Base-by-base conservation (phyloP, 805 yeast genomes). In the Saturnispora silvae region DNA sequence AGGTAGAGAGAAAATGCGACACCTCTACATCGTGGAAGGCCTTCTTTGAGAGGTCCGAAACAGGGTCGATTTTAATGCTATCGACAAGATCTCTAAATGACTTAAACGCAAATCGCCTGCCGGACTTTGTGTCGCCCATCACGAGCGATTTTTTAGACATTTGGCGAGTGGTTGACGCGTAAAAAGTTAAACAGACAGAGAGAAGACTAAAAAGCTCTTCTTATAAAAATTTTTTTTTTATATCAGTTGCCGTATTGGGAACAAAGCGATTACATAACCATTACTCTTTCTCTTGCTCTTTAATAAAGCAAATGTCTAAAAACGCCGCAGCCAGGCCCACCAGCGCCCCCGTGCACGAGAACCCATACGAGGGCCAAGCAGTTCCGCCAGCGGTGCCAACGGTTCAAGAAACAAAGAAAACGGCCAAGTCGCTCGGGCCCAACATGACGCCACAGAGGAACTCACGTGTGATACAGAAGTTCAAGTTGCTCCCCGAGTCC, bases 31-130 rank as follows among this genome's bases (percentile, higher is more conserved):
- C 73, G 50, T 81, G 81, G 49, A 74, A 78, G 1, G 75, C 78
- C 49, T 81, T 67, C 44, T 67, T 72, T 18, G 64, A 60, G 27
- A 77, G 57, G 35, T 69, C 69, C 41, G 70, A 63, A 18, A 69
- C 46, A 40, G 50, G 96, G 84, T 56, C 95, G 38, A 92, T 85
- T 50, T 79, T 78, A 41, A 89, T 72, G 15, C 81, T 64, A 45
- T 89, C 96, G 15, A 87, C 74, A 40, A 94, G 70, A 47, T 87
- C 94, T 45, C 78, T 75, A 55, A 89, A 92, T 1, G 95, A 82
- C 29, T 74, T 61, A 53, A 69, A 84, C 15, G 78, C 72, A 53
- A 69, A 81, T 45, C 68, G 63, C 53, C 77, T 73, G 3, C 67
- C 50, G 3, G 81, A 65, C 48, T 74, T 66, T 0, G 81, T 71